Evolutionary conservation across 805 yeast genomes (phyloP), one percentile per base, ranked within the genome.

Genomic region (Kodamaea nitidulidarum): DNA sequence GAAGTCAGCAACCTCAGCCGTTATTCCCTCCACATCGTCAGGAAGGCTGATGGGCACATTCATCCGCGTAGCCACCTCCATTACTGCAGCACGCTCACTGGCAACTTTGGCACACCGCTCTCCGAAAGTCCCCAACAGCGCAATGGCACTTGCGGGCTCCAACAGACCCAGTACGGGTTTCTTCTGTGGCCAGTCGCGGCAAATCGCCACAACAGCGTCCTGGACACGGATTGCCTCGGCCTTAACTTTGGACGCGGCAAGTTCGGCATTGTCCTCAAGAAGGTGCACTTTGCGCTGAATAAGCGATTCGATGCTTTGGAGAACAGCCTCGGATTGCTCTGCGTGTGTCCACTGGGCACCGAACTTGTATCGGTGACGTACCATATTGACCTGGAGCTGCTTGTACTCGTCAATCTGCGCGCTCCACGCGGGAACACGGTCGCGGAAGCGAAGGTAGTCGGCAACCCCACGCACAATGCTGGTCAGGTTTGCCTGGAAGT

Each of bases 241-340:
- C 6, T 59, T 63, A 5, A 80, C 52, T 17, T 61, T 66, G 11
- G 73, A 61, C 1, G 62, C 42, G 10, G 80, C 64, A 0, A 63
- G 46, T n/a, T 70, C 74, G 7, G 57, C 44, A 38, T 76, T 70
- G 0, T 63, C 61, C 7, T 65, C 60, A 6, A 84, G 61, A 2
- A 64, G 44, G 1, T 39, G 44, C 7, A 58, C 52, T 46, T 75
- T 65, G 27, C 53, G 48, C 3, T 46, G 45, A 31, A 73, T 38
- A 8, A 75, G 53, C 26, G 74, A 65, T 1, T 47, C 38, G 22
- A 80, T 51, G 2, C 77, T 63, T 1, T 61, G 49, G 39, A 68
- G 53, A 38, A 75, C 78, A 36, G 63, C 66, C 10, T 75, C 78
- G 0, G 86, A 41, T 47, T 86, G 95, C 29, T 84, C 93, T 34